Evolutionary conservation across 352 stramenopile genomes (phyloP).

Genomic region (Globisporangium cylindrosporum): DNA sequence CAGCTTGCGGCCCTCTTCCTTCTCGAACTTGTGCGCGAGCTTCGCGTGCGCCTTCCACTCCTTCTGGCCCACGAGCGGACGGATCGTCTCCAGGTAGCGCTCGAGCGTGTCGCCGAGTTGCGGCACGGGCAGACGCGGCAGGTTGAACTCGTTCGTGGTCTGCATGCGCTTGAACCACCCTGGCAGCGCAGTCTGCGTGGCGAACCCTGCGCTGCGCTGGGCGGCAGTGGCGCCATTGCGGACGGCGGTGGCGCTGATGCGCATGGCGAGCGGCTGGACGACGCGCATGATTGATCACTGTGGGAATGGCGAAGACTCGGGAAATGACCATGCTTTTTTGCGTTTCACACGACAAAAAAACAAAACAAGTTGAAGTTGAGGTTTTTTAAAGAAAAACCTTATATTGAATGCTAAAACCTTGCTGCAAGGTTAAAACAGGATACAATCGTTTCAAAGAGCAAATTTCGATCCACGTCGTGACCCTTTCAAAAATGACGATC

Average conservation of each 20-base stretch:
- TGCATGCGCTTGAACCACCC: slow-evolving; percentile 78
- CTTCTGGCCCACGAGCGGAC: slow-evolving; percentile 64
- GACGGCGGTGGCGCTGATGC: not conserved
- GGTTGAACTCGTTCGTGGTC: slow-evolving; percentile 72
- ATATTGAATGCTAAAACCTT: too few species aligned
- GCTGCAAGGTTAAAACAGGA: too few species aligned
- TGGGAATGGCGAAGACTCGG: not conserved
- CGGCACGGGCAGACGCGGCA: slow-evolving; percentile 85
- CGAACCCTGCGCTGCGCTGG: slow-evolving; percentile 11
- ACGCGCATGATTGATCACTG: slow-evolving; percentile 8
- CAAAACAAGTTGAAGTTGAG: too few species aligned
- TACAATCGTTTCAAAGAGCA: too few species aligned
- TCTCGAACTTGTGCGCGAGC: slow-evolving; percentile 57
- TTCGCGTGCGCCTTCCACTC: slow-evolving; percentile 69
- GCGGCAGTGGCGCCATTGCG: not conserved
- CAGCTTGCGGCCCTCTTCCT: slow-evolving; percentile 46
- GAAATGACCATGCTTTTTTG: slow-evolving; percentile 6
- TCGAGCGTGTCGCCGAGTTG: slow-evolving; percentile 86
- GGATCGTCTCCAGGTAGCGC: slow-evolving; percentile 81
- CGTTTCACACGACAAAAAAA: too few species aligned
- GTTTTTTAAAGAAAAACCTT: too few species aligned
- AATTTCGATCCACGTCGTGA: too few species aligned
- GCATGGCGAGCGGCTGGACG: slow-evolving; percentile 11
- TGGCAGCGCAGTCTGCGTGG: slow-evolving; percentile 29
- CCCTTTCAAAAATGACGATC: slow-evolving; percentile 2